Base-by-base conservation (phyloP, 352 stramenopile genomes). In the Blastocystis sp. region DNA sequence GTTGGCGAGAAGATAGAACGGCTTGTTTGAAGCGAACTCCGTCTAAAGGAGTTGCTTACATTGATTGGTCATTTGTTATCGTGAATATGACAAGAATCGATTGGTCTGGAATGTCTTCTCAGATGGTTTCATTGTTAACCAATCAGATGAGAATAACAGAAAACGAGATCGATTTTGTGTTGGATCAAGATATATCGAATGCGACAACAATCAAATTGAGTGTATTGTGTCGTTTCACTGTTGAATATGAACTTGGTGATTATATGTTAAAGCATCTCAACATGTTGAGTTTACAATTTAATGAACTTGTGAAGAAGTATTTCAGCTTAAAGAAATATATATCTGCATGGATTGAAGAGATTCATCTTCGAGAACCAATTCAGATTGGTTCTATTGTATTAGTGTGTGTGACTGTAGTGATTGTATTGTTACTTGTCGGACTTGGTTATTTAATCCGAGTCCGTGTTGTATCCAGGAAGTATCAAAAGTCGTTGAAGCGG, bases 11-110 rank as follows among this genome's bases (percentile, higher is more conserved):
- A 11, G 63, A 74, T 32, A 14, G 32, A 14, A 51, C 63, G 6
- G 42, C 32, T 0, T 74, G 63, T 49, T n/a, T 37, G n/a, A n/a
- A 1, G 6, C 51, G 11, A 32, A 37, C 49, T 19, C 63, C 63
- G 0, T n/a, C 35, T 37, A 24, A 74, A 43, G 0, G 32, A 37
- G 14, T 74, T 0, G 35, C 63, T 14, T 74, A 52, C 21, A 43
- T 74, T n/a, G 63, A 74, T 43, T 74, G 63, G 63, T 32, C 63
- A 5, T 74, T 74, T 43, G 27, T 27, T 24, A n/a, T 74, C 19
- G 51, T 43, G n/a, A 27, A 49, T 46, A 4, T 74, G 63, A 52
- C 35, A 7, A 16, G 27, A n/a, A 2, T 0, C 2, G n/a, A 74
- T n/a, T 74, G 63, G 63, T 7, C 0, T 14, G 14, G 49, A 37